Evolutionary conservation across 805 yeast genomes (phyloP), one percentile per base, ranked within the genome.

Genomic region (Saturnispora bothae): DNA sequence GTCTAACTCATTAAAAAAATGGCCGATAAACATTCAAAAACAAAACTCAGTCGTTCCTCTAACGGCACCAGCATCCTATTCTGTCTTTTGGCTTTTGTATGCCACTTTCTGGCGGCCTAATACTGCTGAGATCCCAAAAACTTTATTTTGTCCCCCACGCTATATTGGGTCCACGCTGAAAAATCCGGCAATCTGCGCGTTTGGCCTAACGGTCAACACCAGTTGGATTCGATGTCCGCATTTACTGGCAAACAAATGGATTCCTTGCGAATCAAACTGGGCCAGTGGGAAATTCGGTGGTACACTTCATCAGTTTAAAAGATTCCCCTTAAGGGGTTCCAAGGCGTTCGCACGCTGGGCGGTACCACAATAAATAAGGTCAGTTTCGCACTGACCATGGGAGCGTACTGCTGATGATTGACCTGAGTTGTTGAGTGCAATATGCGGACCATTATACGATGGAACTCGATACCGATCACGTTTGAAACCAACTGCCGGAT

Each of bases 261-360:
- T 32, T n/a, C 36, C 27, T 16, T 16, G 18, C 31, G 40, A 28
- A 33, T 34, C 44, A 14, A 19, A 23, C 12, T 9, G 2, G n/a
- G 60, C 61, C 62, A 59, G 64, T 59, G 64, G 64, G 64, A 59
- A 59, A 59, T 59, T 59, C 64, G 64, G 64, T 59, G 64, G 57
- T 49, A 14, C 27, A 38, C 40, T 17, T 43, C 56, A 51, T 43
- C 54, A 22, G 10, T 7, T 22, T 22, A 10, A 7, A 7, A 7
- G 10, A 22, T 22, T 22, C 41, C 61, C 56, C 61, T 36, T 53
- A 61, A 56, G 61, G 56, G 61, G 49, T 39, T 48, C 63, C 61
- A 36, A 15, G 51, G 62, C 62, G 64, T 49, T 62, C 37, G 56
- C 55, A 49, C 63, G 64, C 62, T 41, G 59, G 63, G 61, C 61